Conservation (phyloP, 495 filamentous ascomycete genomes). For the Darksidea phi region DNA sequence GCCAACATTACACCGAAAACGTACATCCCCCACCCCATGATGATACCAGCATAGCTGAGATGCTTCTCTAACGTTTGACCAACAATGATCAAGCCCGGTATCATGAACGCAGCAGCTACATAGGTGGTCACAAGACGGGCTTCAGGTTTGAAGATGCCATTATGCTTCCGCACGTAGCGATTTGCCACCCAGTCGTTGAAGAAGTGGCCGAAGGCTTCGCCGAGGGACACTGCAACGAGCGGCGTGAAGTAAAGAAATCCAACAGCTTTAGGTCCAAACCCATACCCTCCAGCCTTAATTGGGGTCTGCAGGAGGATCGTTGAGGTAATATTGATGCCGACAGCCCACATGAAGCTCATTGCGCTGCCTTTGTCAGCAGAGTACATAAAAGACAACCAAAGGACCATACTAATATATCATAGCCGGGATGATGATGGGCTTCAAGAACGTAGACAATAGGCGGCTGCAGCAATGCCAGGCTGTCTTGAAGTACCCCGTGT, state of each 20-base stretch:
- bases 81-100: conserved; percentile 53
- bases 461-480: conserved; percentile 17
- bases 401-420: conserved; percentile 56
- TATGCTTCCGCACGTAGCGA: conserved; percentile 50
- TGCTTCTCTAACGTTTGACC: conserved; percentile 54
- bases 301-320: conserved; percentile 53
- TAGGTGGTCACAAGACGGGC: conserved; percentile 55
- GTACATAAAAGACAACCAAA: not conserved
- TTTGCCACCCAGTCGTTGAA: conserved; percentile 56
- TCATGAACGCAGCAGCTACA: conserved; percentile 52
- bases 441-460: conserved; percentile 49
- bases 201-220: conserved; percentile 58
- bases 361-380: conserved; percentile 14
- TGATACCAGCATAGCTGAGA: conserved; percentile 58
- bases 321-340: conserved; percentile 63
- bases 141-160: conserved; percentile 59
- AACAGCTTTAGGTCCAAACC: conserved; percentile 54
- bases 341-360: conserved; percentile 58
- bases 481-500: conserved; percentile 43
- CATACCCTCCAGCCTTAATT: conserved; percentile 45
- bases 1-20: conserved; percentile 64
- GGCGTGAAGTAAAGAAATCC: conserved; percentile 64
- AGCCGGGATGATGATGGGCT: conserved; percentile 52
- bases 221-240: conserved; percentile 54
- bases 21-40: conserved; percentile 57